These are phyloP conservation scores for Tetracentron sinense DNA, from an alignment of 164 flowering plant genomes.

Conservation along the genomic window DNA sequence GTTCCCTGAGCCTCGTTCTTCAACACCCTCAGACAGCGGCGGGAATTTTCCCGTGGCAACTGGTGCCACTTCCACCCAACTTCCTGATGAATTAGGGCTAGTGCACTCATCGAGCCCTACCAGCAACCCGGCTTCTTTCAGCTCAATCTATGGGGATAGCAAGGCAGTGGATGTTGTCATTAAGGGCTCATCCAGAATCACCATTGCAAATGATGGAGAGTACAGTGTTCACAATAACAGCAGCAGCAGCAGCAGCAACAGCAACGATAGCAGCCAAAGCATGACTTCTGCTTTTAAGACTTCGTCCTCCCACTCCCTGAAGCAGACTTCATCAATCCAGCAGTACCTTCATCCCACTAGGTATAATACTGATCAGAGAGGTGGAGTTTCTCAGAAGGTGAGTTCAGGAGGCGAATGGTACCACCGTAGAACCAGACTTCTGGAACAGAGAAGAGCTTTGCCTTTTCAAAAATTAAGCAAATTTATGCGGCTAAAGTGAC, in stretches of 20 bases:
- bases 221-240: slow-evolving; percentile 15
- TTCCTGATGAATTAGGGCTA: slow-evolving; percentile 62
- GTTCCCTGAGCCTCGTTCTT: slow-evolving; percentile 41
- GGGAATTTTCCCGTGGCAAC: slow-evolving; percentile 30
- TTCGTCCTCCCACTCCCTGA: slow-evolving; percentile 47
- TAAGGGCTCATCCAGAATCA: slow-evolving; percentile 32
- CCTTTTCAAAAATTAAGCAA: slow-evolving; percentile 63
- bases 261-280: slow-evolving; percentile 25
- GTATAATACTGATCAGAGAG: slow-evolving; percentile 52
- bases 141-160: slow-evolving; percentile 13
- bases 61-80: slow-evolving; percentile 35
- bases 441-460: slow-evolving; percentile 48
- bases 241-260: slow-evolving; percentile 24
- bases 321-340: slow-evolving; percentile 33
- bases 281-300: slow-evolving; percentile 25
- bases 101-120: slow-evolving; percentile 40
- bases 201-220: slow-evolving; percentile 25
- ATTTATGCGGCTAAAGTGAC: slow-evolving; percentile 86
- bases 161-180: slow-evolving; percentile 18
- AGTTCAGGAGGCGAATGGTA: slow-evolving; percentile 54
- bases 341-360: slow-evolving; percentile 43
- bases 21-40: slow-evolving; percentile 36
- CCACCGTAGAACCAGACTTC: slow-evolving; percentile 59
- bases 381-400: slow-evolving; percentile 41
- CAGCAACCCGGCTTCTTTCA: slow-evolving; percentile 18